A percentile compares a stretch with the other conserved stretches of the same genome.
phyloP scores from a whole-genome alignment of 2,329 filamentous ascomycete genomes.

The Penicillium corylophilum region DNA sequence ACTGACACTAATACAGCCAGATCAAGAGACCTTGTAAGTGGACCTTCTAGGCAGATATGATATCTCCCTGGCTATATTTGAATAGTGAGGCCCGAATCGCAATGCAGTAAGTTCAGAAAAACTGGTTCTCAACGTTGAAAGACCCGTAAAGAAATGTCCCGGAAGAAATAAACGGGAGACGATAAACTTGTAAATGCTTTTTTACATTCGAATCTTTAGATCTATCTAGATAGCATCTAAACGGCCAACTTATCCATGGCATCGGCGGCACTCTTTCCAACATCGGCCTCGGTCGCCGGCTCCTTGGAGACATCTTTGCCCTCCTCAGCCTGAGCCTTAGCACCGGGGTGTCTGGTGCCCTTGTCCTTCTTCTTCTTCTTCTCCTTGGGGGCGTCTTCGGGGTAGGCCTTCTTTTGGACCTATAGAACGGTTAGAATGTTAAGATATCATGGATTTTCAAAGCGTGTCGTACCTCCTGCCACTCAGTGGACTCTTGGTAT shows the following conservation, averaged over 20 bases:
- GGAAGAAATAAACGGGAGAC: too few species aligned
- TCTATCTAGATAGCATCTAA: background rate
- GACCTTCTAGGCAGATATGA: too few species aligned
- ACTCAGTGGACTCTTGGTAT: constrained; percentile 70
- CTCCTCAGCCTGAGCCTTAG: constrained; percentile 1
- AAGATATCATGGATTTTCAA: background rate
- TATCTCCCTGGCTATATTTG: too few species aligned
- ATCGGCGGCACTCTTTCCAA: constrained; percentile 1
- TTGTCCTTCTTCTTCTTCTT: constrained; percentile 77
- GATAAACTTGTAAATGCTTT: background rate
- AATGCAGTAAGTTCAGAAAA: too few species aligned
- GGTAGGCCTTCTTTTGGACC: constrained; percentile 76
- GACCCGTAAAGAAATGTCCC: too few species aligned
- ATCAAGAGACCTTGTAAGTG: too few species aligned
- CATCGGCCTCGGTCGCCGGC: background rate
- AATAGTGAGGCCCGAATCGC: too few species aligned
- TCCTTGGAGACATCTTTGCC: background rate
- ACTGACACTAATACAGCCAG: background rate
- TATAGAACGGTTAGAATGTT: background rate
- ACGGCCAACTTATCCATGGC: background rate
- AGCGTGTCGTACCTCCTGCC: constrained; percentile 59
- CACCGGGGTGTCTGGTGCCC: constrained; percentile 56
- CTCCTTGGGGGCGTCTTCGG: constrained; percentile 52
- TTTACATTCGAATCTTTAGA: background rate
- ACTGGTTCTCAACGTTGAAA: too few species aligned